Percentiles rank a stretch among this genome's conserved stretches.
Evolutionary conservation across 2,329 filamentous ascomycete genomes (phyloP).

Genomic region (Neopestalotiopsis sp.): DNA sequence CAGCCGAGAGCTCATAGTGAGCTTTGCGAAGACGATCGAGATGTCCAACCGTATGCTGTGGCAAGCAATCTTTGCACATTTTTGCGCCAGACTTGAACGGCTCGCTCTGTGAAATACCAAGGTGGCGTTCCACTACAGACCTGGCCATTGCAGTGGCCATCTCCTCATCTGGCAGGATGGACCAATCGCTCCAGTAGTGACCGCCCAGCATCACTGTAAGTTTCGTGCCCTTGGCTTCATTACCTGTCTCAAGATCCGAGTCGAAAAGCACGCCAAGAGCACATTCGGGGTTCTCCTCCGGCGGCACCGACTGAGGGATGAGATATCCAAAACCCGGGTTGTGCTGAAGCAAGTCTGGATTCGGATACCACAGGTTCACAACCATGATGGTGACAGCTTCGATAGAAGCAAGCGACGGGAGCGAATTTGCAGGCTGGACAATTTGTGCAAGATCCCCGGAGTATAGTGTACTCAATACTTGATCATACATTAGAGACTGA

Average conservation of each 20-base stretch:
- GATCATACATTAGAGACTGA: constrained; percentile 46
- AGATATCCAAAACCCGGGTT: constrained; percentile 87
- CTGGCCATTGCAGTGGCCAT: constrained; percentile 74
- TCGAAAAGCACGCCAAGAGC: constrained; percentile 94
- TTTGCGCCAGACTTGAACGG: constrained; percentile 66
- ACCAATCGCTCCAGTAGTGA: constrained; percentile 81
- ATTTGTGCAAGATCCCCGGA: constrained; percentile 48
- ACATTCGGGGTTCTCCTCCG: constrained; percentile 77
- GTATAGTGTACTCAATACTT: constrained; percentile 69
- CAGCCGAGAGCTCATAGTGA: constrained; percentile 55
- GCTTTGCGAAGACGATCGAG: constrained; percentile 62
- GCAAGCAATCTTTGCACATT: constrained; percentile 75
- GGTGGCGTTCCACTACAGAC: constrained; percentile 72
- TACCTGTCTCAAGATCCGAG: constrained; percentile 58
- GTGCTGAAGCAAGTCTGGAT: constrained; percentile 63
- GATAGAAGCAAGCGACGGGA: constrained; percentile 57
- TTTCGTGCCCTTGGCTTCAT: constrained; percentile 69
- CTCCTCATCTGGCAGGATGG: constrained; percentile 62
- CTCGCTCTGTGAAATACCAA: constrained; percentile 66
- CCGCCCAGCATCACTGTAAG: constrained; percentile 94
- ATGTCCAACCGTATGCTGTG: constrained; percentile 88
- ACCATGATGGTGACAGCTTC: constrained; percentile 84
- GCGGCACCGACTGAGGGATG: constrained; percentile 75
- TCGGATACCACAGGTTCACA: constrained; percentile 84
- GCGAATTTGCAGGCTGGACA: constrained; percentile 35